These are phyloP conservation scores for Herpetomonas tarakana DNA, from an alignment of 208 protist genomes.

Conservation along the genomic window DNA sequence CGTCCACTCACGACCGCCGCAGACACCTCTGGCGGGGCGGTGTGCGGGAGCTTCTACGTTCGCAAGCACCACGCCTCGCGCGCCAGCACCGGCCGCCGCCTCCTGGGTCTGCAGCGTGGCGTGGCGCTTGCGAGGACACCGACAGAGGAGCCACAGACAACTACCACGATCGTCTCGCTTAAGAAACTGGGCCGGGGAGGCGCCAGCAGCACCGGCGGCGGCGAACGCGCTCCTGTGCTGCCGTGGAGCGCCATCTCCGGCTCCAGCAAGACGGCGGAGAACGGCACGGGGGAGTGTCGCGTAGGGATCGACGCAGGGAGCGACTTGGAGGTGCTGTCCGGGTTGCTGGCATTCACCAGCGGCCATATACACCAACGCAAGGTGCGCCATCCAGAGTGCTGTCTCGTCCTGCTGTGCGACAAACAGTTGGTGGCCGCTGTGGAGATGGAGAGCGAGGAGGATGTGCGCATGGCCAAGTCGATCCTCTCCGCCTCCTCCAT, in stretches of 20 bases:
- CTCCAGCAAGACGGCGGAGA: not conserved
- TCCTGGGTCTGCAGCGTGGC: conserved; percentile 24
- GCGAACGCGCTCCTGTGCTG: too few species aligned
- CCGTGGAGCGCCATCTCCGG: not conserved
- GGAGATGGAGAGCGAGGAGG: conserved; percentile 51
- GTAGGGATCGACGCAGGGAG: conserved; percentile 25
- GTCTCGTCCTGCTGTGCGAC: conserved; percentile 48
- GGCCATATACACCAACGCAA: conserved; percentile 42
- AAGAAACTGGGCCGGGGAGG: not conserved
- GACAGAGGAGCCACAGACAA: too few species aligned
- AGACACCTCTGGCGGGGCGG: not conserved
- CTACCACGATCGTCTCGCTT: not conserved
- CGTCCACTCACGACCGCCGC: too few species aligned
- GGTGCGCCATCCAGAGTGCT: conserved; percentile 43
- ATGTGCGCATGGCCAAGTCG: conserved; percentile 23
- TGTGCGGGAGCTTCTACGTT: conserved; percentile 24
- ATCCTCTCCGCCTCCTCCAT: conserved; percentile 16
- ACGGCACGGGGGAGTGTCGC: conserved; percentile 11
- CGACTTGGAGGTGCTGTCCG: conserved; percentile 38
- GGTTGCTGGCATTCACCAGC: conserved; percentile 41
- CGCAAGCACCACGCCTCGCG: conserved; percentile 69
- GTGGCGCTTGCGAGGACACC: not conserved
- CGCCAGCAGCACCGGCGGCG: not conserved
- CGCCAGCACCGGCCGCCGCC: conserved; percentile 30
- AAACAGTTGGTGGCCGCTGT: conserved; percentile 40